Evolutionary conservation across 352 stramenopile genomes (phyloP).

Genomic region (Pythium plurisporium): DNA sequence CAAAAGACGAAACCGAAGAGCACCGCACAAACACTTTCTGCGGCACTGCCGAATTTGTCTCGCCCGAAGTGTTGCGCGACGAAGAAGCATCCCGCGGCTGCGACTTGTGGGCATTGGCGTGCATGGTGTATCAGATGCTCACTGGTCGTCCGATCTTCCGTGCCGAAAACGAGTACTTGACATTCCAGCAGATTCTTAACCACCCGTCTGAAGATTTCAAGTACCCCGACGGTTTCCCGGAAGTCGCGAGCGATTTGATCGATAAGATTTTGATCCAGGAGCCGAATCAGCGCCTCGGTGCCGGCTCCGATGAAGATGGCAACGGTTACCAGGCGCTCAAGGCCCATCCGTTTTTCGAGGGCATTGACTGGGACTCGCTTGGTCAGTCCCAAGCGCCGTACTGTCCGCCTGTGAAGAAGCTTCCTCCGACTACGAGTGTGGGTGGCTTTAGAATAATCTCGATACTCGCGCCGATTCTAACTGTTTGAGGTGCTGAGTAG

Average conservation of each 20-base stretch:
- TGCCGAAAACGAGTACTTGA: constrained; percentile 90
- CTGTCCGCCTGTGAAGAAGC: constrained; percentile 44
- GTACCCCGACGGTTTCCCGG: constrained; percentile 22
- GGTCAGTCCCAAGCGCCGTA: constrained; percentile 51
- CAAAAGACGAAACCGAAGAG: constrained; percentile 78
- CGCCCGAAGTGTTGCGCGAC: constrained; percentile 88
- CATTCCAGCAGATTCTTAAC: constrained; percentile 88
- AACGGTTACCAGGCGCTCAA: constrained; percentile 75
- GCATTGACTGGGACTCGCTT: constrained; percentile 67
- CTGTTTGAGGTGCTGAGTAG: too few species aligned
- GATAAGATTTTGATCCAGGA: constrained; percentile 78
- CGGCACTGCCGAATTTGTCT: constrained; percentile 91
- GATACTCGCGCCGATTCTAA: too few species aligned
- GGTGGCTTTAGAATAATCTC: constrained; percentile 1
- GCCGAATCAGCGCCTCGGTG: constrained; percentile 59
- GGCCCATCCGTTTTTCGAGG: constrained; percentile 79
- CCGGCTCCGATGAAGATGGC: constrained; percentile 61
- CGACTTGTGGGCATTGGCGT: constrained; percentile 90
- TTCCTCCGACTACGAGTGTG: constrained; percentile 73
- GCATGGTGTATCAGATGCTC: constrained; percentile 90
- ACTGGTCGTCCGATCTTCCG: constrained; percentile 81
- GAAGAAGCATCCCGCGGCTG: constrained; percentile 76
- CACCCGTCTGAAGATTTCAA: constrained; percentile 72
- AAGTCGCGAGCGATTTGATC: constrained; percentile 64
- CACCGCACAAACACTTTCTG: constrained; percentile 84